These are phyloP conservation scores for Orbilia quercus DNA, from an alignment of 2,329 filamentous ascomycete species.

Conservation along the genomic window DNA sequence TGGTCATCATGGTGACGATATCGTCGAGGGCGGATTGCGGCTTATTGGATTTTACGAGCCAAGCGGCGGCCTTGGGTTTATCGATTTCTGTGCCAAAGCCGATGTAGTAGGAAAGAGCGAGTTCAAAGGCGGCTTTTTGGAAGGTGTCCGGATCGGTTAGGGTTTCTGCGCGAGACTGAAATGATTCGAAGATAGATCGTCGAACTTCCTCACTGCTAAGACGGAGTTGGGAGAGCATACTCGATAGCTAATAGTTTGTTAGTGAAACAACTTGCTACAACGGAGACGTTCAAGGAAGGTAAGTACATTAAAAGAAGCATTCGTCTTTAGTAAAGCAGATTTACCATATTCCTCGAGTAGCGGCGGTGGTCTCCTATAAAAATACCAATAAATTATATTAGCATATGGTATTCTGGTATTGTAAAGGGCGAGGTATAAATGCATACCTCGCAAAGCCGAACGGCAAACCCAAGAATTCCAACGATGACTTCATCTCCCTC, in stretches of 20 bases:
- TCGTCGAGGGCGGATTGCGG: conserved; percentile 10
- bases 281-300: too few relatives aligned
- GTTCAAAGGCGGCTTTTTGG: conserved; percentile 16
- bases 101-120: conserved; percentile 22
- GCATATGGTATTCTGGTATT: not conserved
- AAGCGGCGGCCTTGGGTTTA: not conserved
- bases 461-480: not conserved
- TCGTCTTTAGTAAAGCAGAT: conserved; percentile 10
- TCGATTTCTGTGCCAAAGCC: conserved; percentile 7
- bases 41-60: conserved; percentile 2
- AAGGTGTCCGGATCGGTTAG: not conserved
- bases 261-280: not conserved
- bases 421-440: not conserved
- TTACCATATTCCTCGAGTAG: conserved; percentile 20
- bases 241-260: conserved; percentile 8
- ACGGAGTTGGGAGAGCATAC: conserved; percentile 7
- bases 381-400: not conserved
- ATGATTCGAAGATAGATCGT: conserved; percentile 10
- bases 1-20: conserved; percentile 9
- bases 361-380: conserved; percentile 3
- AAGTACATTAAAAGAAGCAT: conserved; percentile 22
- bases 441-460: not conserved
- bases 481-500: not conserved
- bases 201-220: conserved; percentile 1
- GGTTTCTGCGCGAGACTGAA: not conserved